phyloP scores from a whole-genome alignment of 1,284 basidiomycete genomes.

The Boletus calvinii region DNA sequence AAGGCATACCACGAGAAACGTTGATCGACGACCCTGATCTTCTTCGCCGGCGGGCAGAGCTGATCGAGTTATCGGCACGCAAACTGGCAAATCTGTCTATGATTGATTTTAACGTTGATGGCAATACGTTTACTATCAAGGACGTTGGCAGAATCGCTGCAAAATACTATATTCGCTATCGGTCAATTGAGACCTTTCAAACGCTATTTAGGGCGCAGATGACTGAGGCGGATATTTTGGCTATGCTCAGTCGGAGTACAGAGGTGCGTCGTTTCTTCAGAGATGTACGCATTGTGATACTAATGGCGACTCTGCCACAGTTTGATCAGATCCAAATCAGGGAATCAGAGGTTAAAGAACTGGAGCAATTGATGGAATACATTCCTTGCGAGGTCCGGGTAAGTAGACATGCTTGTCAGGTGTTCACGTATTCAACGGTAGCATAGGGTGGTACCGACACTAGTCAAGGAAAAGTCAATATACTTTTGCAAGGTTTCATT shows the following conservation, averaged over 20 bases:
- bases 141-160: slow-evolving; percentile 95
- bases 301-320: slow-evolving; percentile 38
- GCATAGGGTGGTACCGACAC: slow-evolving; percentile 72
- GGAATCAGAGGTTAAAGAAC: slow-evolving; percentile 86
- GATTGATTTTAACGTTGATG: slow-evolving; percentile 77
- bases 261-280: slow-evolving; percentile 56
- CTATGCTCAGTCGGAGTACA: slow-evolving; percentile 85
- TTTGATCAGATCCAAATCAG: slow-evolving; percentile 95
- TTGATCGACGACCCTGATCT: slow-evolving; percentile 78
- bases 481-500: slow-evolving; percentile 91
- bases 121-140: slow-evolving; percentile 68
- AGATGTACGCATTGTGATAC: neutral
- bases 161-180: slow-evolving; percentile 91
- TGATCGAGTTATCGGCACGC: slow-evolving; percentile 72
- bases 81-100: slow-evolving; percentile 78
- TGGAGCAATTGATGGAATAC: slow-evolving; percentile 68
- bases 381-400: slow-evolving; percentile 82
- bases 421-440: neutral
- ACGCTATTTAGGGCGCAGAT: slow-evolving; percentile 78
- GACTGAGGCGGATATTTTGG: slow-evolving; percentile 92
- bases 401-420: slow-evolving; percentile 16
- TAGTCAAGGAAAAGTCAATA: slow-evolving; percentile 86
- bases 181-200: slow-evolving; percentile 84
- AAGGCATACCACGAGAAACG: slow-evolving; percentile 80
- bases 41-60: slow-evolving; percentile 69